Percentiles rank a stretch among this genome's conserved stretches.
These are phyloP conservation scores for Xylariaceae sp. DNA, from an alignment of 2,329 filamentous ascomycete species.

Conservation along the genomic window DNA sequence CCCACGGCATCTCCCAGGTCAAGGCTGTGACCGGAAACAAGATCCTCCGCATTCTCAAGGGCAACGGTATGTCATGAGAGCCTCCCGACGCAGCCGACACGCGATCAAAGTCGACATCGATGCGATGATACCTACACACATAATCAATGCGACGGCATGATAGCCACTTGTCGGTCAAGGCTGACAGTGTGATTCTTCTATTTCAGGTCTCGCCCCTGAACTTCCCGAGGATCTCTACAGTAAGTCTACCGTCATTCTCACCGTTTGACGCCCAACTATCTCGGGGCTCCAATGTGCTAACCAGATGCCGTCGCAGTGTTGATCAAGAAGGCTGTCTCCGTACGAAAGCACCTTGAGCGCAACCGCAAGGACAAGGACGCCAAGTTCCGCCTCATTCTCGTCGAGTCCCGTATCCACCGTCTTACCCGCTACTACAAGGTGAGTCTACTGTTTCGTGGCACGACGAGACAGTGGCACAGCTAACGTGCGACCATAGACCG, in stretches of 20 bases:
- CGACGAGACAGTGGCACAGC: not conserved
- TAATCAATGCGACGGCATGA: conserved; percentile 24
- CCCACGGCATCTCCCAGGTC: conserved; percentile 96
- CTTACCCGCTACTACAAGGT: conserved; percentile 63
- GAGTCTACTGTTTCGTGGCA: not conserved
- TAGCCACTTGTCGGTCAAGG: conserved; percentile 85
- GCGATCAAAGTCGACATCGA: conserved; percentile 5
- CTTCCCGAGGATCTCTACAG: conserved; percentile 98
- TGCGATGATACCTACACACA: conserved; percentile 8
- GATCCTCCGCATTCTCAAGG: conserved; percentile 96
- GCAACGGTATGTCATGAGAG: conserved; percentile 71
- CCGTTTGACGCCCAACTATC: not conserved
- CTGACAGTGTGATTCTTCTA: conserved; percentile 88
- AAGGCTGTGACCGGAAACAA: conserved; percentile 99
- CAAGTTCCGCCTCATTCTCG: conserved; percentile 99
- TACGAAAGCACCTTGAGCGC: conserved; percentile 99
- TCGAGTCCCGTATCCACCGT: conserved; percentile 99
- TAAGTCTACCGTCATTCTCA: conserved; percentile 45
- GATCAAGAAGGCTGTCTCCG: conserved; percentile 99
- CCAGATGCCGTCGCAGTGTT: conserved; percentile 37
- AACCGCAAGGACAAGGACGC: conserved; percentile 99
- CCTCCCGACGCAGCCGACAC: conserved; percentile 8
- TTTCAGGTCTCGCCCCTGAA: conserved; percentile 95
- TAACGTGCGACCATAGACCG: conserved; percentile 49
- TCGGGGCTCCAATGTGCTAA: conserved; percentile 3